A percentile compares a stretch with the other conserved stretches of the same genome.
Conservation (phyloP, 1,284 basidiomycete species). For the Volvariella volvacea region DNA sequence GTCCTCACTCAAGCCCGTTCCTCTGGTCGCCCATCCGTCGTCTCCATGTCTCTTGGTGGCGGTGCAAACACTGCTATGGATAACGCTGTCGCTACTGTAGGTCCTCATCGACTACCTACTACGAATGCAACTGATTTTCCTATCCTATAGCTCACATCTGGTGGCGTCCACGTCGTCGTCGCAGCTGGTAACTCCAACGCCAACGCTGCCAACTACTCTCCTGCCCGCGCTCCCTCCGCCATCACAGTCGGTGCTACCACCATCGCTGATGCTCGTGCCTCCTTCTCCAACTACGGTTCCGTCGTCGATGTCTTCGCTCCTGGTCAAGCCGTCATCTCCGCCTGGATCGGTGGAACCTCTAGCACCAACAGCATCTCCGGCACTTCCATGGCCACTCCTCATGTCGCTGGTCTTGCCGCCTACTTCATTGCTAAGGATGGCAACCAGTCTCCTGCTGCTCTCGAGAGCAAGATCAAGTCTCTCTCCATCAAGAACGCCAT, state of each 20-base stretch:
- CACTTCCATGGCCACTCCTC: constrained; percentile 57
- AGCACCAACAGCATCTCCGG: constrained; percentile 49
- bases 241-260: constrained; percentile 77
- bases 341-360: constrained; percentile 53
- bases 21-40: constrained; percentile 54
- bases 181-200: constrained; percentile 41
- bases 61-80: constrained; percentile 53
- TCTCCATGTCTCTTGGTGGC: constrained; percentile 37
- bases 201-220: constrained; percentile 66
- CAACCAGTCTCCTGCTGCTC: constrained; percentile 17
- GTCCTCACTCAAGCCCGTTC: constrained; percentile 34
- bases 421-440: constrained; percentile 48
- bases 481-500: constrained; percentile 17
- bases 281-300: constrained; percentile 70
- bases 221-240: constrained; percentile 58
- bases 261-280: constrained; percentile 65
- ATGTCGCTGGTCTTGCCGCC: constrained; percentile 61
- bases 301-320: constrained; percentile 77
- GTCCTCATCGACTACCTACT: neutral
- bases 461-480: constrained; percentile 15
- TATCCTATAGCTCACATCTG: constrained; percentile 14
- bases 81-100: constrained; percentile 51
- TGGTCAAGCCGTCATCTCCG: constrained; percentile 62
- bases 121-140: neutral
- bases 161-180: constrained; percentile 25